These are phyloP conservation scores for Hortaea werneckii DNA, from an alignment of 2,329 filamentous ascomycete species.

Conservation along the genomic window DNA sequence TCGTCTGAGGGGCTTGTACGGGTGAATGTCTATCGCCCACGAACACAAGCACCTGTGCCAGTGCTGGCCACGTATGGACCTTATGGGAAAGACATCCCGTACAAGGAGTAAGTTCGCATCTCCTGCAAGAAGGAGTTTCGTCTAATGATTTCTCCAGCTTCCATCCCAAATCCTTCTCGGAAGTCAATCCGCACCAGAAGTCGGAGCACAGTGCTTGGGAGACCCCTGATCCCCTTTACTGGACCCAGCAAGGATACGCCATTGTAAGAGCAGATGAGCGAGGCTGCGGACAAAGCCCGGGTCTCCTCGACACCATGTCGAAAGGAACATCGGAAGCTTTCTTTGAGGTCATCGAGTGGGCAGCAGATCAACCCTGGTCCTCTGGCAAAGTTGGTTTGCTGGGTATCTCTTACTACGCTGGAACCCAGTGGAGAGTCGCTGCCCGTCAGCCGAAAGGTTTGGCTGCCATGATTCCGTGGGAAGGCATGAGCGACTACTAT, in stretches of 20 bases:
- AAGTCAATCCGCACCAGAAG: constrained; percentile 29
- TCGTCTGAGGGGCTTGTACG: constrained; percentile 22
- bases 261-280: constrained; percentile 25
- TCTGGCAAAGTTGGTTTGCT: constrained; percentile 35
- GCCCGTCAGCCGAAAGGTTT: constrained; percentile 32
- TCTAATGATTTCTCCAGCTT: constrained; percentile 29
- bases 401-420: constrained; percentile 35
- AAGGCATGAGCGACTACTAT: constrained; percentile 37
- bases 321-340: constrained; percentile 34
- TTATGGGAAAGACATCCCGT: constrained; percentile 63
- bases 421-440: constrained; percentile 31
- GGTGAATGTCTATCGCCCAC: constrained; percentile 26
- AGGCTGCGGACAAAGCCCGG: constrained; percentile 25
- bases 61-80: constrained; percentile 63
- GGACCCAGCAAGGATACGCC: constrained; percentile 24
- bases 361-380: constrained; percentile 34
- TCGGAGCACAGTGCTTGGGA: constrained; percentile 37
- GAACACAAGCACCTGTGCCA: constrained; percentile 35
- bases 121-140: not conserved
- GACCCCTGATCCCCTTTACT: constrained; percentile 32
- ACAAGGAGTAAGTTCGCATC: constrained; percentile 37
- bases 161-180: constrained; percentile 38
- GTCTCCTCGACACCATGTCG: constrained; percentile 31
- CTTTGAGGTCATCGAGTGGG: constrained; percentile 34
- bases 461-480: constrained; percentile 35